phyloP scores from a whole-genome alignment of 2,329 filamentous ascomycete genomes.

The Trichophyton rubrum region DNA sequence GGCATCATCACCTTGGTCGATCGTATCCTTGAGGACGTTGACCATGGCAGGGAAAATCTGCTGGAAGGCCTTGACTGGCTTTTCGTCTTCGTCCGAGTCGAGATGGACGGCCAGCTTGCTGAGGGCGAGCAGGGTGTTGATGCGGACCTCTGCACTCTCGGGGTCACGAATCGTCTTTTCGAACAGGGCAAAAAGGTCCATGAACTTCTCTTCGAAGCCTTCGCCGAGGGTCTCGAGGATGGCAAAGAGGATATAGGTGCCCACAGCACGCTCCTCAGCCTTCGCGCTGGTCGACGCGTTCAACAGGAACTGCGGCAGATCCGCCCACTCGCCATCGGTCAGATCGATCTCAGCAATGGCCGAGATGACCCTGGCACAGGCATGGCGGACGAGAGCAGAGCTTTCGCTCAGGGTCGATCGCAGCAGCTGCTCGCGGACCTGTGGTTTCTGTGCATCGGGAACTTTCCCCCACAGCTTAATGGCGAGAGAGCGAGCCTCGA shows the following conservation, averaged over 20 bases:
- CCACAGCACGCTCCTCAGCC: constrained; percentile 73
- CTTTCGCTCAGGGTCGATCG: constrained; percentile 72
- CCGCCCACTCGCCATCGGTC: constrained; percentile 70
- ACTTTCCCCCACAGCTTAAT: constrained; percentile 74
- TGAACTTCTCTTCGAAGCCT: constrained; percentile 67
- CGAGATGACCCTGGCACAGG: constrained; percentile 75
- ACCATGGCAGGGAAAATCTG: constrained; percentile 78
- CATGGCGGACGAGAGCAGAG: constrained; percentile 65
- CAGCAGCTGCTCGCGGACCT: constrained; percentile 70
- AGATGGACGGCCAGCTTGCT: constrained; percentile 78
- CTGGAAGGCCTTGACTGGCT: constrained; percentile 63
- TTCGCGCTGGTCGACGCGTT: constrained; percentile 64
- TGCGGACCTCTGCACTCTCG: constrained; percentile 79
- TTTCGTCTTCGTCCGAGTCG: constrained; percentile 71
- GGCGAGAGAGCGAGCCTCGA: constrained; percentile 75
- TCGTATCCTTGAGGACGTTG: constrained; percentile 69
- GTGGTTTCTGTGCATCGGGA: constrained; percentile 60
- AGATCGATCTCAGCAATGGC: constrained; percentile 78
- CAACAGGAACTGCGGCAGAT: constrained; percentile 66
- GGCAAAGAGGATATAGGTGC: constrained; percentile 84
- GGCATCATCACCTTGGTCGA: constrained; percentile 72
- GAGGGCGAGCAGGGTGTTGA: constrained; percentile 87
- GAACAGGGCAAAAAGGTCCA: constrained; percentile 72
- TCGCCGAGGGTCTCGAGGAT: constrained; percentile 80
- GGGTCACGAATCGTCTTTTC: constrained; percentile 77